phyloP scores from a whole-genome alignment of 257 asterid genomes.

The Leptodermis oblonga region DNA sequence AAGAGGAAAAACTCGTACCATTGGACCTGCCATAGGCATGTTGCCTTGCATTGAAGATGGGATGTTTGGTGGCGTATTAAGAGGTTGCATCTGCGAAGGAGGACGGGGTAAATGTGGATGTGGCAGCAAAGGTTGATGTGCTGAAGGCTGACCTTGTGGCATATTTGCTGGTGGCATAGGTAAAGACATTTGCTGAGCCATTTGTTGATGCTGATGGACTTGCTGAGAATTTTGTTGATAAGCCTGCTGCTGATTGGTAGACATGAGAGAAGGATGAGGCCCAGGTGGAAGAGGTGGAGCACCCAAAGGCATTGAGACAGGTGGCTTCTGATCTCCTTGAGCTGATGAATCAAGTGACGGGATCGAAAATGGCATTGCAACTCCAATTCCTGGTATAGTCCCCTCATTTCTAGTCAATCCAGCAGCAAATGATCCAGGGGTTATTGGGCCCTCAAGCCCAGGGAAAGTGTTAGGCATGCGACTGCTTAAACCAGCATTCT shows the following conservation, averaged over 20 bases:
- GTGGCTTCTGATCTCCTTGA: constrained; percentile 77
- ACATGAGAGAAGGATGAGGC: constrained; percentile 88
- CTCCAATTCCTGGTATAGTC: constrained; percentile 96
- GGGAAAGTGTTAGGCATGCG: constrained; percentile 60
- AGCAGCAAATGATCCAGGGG: constrained; percentile 80
- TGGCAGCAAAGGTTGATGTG: constrained; percentile 60
- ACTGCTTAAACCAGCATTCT: constrained; percentile 45
- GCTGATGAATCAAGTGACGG: constrained; percentile 62
- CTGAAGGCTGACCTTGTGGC: constrained; percentile 64
- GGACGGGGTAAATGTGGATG: constrained; percentile 89
- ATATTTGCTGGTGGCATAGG: constrained; percentile 62
- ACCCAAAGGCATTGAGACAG: constrained; percentile 53
- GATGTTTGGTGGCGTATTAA: constrained; percentile 45
- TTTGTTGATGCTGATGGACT: constrained; percentile 55
- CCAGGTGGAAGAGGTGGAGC: constrained; percentile 98
- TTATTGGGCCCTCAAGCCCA: constrained; percentile 60
- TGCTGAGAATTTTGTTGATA: constrained; percentile 74
- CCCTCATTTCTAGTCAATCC: constrained; percentile 88
- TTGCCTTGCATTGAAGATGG: constrained; percentile 65
- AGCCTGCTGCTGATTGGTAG: constrained; percentile 70
- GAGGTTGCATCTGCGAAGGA: constrained; percentile 63
- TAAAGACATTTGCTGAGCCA: constrained; percentile 57
- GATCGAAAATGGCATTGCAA: constrained; percentile 85
- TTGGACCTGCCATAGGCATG: constrained; percentile 59
- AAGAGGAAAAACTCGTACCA: constrained; percentile 37